Evolutionary conservation across 2,329 filamentous ascomycete genomes (phyloP), one percentile per base, ranked within the genome.

Genomic region (Penicillium capsulatum): DNA sequence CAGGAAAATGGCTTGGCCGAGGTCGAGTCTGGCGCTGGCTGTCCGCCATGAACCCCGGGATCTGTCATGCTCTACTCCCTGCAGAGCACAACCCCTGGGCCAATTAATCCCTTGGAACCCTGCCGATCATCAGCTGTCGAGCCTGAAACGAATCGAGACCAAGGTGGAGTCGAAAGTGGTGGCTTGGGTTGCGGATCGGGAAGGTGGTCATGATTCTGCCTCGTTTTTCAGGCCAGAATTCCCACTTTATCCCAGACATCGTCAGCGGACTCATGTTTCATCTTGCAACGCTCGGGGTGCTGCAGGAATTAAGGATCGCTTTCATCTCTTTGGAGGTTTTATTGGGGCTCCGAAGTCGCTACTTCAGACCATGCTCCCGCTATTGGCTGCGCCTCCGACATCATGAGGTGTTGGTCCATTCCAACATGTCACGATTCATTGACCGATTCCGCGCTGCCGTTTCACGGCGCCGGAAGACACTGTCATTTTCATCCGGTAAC

Each of bases 1-100:
- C 67, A 70, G 24, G 60, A 59, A 33, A 45, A 52, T 11, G 43
- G 31, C 29, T 47, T 42, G 9, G 41, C 22, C 32, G 36, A 35
- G 35, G 35, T 32, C 10, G 38, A 43, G 0, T 75, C 36, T 31
- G 26, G 38, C 4, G 11, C 22, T 24, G 7, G 9, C 5, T 8
- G n/a, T n/a, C n/a, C n/a, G n/a, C n/a, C n/a, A n/a, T n/a, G n/a
- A n/a, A n/a, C n/a, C n/a, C n/a, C n/a, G n/a, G n/a, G n/a, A n/a
- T n/a, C n/a, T n/a, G n/a, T n/a, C n/a, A n/a, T n/a, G n/a, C n/a
- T n/a, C n/a, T n/a, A n/a, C n/a, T n/a, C n/a, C n/a, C n/a, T n/a
- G n/a, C n/a, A n/a, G n/a, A n/a, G n/a, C n/a, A n/a, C n/a, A n/a
- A n/a, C n/a, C n/a, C n/a, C n/a, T n/a, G n/a, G n/a, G n/a, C n/a